phyloP scores from a whole-genome alignment of 2,329 filamentous ascomycete genomes.

The Ascochyta koolunga region DNA sequence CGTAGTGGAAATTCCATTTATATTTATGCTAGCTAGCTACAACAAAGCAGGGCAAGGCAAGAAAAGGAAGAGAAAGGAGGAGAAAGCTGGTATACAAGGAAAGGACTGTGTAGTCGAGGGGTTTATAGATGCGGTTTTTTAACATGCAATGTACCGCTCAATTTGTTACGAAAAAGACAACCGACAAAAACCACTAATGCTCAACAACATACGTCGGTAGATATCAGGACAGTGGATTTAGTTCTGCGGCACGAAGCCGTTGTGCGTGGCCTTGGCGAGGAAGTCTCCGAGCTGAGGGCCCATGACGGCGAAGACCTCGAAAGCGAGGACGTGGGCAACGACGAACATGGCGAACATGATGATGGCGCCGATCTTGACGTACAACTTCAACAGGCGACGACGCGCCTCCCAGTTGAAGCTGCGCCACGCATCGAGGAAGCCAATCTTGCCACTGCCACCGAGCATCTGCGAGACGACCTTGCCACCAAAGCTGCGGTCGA shows the following conservation, averaged over 20 bases:
- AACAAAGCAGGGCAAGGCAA: too few relatives aligned
- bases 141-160: conserved; percentile 1
- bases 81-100: conserved; percentile 5
- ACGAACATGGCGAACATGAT: conserved; percentile 54
- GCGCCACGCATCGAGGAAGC: conserved; percentile 77
- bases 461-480: conserved; percentile 76
- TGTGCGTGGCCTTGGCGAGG: conserved; percentile 25
- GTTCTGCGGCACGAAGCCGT: conserved; percentile 16
- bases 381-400: conserved; percentile 74
- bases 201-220: too few relatives aligned
- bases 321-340: conserved; percentile 57
- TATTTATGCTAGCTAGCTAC: too few relatives aligned
- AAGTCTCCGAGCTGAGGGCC: conserved; percentile 39
- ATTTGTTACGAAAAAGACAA: not conserved
- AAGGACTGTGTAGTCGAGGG: conserved; percentile 8
- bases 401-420: conserved; percentile 77
- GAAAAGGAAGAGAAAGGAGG: not conserved
- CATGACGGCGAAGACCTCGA: conserved; percentile 60
- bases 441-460: conserved; percentile 73
- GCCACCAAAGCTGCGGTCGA: conserved; percentile 85
- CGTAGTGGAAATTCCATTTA: too few relatives aligned
- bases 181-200: not conserved
- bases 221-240: not conserved
- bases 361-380: conserved; percentile 72
- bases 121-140: not conserved